These are phyloP conservation scores for Noccaea bulbosa DNA, from an alignment of 345 rosid species.

Conservation along the genomic window DNA sequence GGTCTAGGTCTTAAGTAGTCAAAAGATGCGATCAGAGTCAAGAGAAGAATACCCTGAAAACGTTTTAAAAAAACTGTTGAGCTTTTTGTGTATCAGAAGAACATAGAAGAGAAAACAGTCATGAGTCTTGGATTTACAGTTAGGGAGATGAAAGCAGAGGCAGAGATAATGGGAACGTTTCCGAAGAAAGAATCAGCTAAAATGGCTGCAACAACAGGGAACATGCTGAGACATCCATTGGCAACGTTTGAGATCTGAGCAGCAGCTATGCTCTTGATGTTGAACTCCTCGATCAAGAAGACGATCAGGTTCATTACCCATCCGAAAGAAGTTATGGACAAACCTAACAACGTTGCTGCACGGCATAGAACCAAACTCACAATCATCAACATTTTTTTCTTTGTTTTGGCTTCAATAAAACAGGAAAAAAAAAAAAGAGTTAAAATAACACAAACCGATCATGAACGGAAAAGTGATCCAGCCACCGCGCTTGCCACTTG, in stretches of 20 bases:
- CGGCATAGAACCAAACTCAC: not conserved
- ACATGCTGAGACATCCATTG: slow-evolving; percentile 40
- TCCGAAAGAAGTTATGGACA: slow-evolving; percentile 47
- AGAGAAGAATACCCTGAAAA: slow-evolving; percentile 48
- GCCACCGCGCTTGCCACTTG: slow-evolving; percentile 40
- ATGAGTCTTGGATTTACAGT: slow-evolving; percentile 38
- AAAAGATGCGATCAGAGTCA: slow-evolving; percentile 44
- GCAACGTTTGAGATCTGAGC: slow-evolving; percentile 46
- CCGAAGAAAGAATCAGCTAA: slow-evolving; percentile 54
- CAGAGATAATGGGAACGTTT: slow-evolving; percentile 37
- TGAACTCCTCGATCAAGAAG: slow-evolving; percentile 46
- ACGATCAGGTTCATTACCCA: slow-evolving; percentile 51
- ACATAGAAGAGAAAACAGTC: not conserved
- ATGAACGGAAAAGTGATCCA: slow-evolving; percentile 61
- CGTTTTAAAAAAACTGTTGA: not conserved
- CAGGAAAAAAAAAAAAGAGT: not conserved
- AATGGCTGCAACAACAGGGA: slow-evolving; percentile 52
- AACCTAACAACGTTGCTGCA: slow-evolving; percentile 48
- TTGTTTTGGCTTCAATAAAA: not conserved
- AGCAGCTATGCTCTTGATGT: slow-evolving; percentile 49
- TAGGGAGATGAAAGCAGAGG: slow-evolving; percentile 45
- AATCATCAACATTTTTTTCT: not conserved
- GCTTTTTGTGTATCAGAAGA: not conserved
- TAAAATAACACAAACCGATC: slow-evolving; percentile 47
- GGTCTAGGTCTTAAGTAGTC: slow-evolving; percentile 45